Evolutionary conservation across 2,329 filamentous ascomycete genomes (phyloP).

Genomic region (Hypoxylon sp.): DNA sequence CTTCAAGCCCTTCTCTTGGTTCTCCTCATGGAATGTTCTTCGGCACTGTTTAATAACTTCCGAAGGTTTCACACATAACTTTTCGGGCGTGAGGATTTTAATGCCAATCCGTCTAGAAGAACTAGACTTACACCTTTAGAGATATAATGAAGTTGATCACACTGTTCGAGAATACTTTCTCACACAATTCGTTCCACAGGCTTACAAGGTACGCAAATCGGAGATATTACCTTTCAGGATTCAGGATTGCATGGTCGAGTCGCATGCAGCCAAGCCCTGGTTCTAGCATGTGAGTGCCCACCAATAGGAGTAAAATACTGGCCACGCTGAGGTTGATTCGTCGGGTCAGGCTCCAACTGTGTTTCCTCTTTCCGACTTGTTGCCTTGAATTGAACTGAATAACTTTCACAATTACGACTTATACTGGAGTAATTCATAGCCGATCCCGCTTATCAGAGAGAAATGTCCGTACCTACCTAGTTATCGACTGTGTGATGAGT

Average conservation of each 20-base stretch:
- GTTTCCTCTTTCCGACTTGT: not conserved
- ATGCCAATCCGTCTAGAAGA: constrained; percentile 5
- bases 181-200: constrained; percentile 8
- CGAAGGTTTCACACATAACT: constrained; percentile 18
- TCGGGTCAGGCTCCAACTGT: constrained; percentile 6
- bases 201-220: constrained; percentile 15
- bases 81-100: constrained; percentile 12
- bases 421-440: not conserved
- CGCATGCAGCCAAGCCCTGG: constrained; percentile 21
- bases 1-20: not conserved
- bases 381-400: not conserved
- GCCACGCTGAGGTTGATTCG: constrained; percentile 4
- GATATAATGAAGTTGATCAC: constrained; percentile 19
- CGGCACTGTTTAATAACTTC: constrained; percentile 18
- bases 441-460: not conserved
- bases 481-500: not conserved
- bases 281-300: not conserved
- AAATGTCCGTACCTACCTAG: not conserved
- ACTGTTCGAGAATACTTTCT: constrained; percentile 13
- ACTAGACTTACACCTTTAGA: constrained; percentile 13
- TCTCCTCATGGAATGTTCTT: not conserved
- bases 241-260: constrained; percentile 22
- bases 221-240: constrained; percentile 29
- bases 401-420: not conserved
- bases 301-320: constrained; percentile 19